Evolutionary conservation across 495 filamentous ascomycete genomes (phyloP).

Genomic region (Lentithecium fluviatile): DNA sequence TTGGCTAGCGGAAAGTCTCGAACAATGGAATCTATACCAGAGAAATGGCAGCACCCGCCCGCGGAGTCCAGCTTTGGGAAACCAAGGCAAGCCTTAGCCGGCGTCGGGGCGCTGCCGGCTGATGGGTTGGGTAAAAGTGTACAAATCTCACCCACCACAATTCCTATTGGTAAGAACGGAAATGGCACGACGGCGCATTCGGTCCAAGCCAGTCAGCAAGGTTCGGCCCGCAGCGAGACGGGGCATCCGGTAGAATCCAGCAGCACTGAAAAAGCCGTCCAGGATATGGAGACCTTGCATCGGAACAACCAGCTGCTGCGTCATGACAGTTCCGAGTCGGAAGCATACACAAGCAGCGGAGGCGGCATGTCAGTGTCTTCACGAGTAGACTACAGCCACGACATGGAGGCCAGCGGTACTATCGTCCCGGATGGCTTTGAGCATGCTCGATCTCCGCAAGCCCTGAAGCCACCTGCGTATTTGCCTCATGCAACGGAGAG

Average conservation of each 20-base stretch:
- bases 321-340: conserved; percentile 36
- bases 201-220: conserved; percentile 16
- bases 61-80: conserved; percentile 27
- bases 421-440: conserved; percentile 38
- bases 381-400: conserved; percentile 14
- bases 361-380: conserved; percentile 20
- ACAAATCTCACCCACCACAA: conserved; percentile 23
- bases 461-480: conserved; percentile 2
- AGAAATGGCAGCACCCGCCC: conserved; percentile 25
- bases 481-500: conserved; percentile 25
- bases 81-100: not conserved
- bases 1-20: conserved; percentile 43
- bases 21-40: conserved; percentile 35
- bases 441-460: conserved; percentile 19
- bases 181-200: not conserved
- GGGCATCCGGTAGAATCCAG: conserved; percentile 11
- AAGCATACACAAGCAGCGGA: conserved; percentile 28
- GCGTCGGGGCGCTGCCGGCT: conserved; percentile 4
- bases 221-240: conserved; percentile 23
- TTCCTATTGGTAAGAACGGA: conserved; percentile 22
- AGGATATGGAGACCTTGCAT: conserved; percentile 30
- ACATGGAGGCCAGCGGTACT: conserved; percentile 42
- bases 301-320: conserved; percentile 36
- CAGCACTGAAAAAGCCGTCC: conserved; percentile 29
- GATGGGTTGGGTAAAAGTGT: conserved; percentile 19